Percentiles rank a stretch among this genome's conserved stretches.
phyloP scores from a whole-genome alignment of 2,329 filamentous ascomycete genomes.

The Scleromitrula shiraiana region DNA sequence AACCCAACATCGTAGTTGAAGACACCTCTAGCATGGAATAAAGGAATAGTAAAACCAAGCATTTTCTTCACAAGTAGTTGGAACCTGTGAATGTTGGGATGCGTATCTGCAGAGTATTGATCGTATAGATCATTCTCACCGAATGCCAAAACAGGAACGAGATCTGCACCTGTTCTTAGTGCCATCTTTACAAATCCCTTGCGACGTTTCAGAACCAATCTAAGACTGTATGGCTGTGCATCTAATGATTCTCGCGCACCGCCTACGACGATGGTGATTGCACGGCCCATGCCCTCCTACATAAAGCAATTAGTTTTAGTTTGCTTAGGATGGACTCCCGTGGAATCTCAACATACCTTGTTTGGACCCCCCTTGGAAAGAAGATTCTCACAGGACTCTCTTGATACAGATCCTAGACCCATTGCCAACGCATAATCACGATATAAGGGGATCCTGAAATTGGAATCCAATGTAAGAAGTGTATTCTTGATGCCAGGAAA shows the following conservation, averaged over 20 bases:
- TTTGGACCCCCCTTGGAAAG: slow-evolving; percentile 72
- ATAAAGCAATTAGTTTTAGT: slow-evolving; percentile 1
- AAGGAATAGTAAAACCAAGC: slow-evolving; percentile 86
- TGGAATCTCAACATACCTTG: slow-evolving; percentile 33
- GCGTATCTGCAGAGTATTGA: slow-evolving; percentile 67
- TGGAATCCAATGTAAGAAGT: slow-evolving; percentile 85
- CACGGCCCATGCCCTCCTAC: slow-evolving; percentile 79
- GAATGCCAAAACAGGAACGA: slow-evolving; percentile 87
- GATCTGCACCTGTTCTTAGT: slow-evolving; percentile 81
- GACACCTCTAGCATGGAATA: slow-evolving; percentile 83
- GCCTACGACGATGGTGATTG: slow-evolving; percentile 91
- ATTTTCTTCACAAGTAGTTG: slow-evolving; percentile 80
- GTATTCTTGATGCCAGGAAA: slow-evolving; percentile 96
- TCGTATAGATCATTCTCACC: slow-evolving; percentile 97
- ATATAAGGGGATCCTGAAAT: slow-evolving; percentile 90
- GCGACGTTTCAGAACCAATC: slow-evolving; percentile 71
- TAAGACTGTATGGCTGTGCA: slow-evolving; percentile 68
- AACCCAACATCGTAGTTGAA: slow-evolving; percentile 98
- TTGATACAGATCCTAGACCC: slow-evolving; percentile 81
- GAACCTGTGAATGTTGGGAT: slow-evolving; percentile 70
- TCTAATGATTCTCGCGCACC: slow-evolving; percentile 89
- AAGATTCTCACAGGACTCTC: slow-evolving; percentile 84
- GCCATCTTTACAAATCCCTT: slow-evolving; percentile 95
- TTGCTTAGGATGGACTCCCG: not conserved
- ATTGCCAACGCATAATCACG: slow-evolving; percentile 87